Evolutionary conservation across 306 rosid genomes (phyloP).

Genomic region (Arachis hypogaea): DNA sequence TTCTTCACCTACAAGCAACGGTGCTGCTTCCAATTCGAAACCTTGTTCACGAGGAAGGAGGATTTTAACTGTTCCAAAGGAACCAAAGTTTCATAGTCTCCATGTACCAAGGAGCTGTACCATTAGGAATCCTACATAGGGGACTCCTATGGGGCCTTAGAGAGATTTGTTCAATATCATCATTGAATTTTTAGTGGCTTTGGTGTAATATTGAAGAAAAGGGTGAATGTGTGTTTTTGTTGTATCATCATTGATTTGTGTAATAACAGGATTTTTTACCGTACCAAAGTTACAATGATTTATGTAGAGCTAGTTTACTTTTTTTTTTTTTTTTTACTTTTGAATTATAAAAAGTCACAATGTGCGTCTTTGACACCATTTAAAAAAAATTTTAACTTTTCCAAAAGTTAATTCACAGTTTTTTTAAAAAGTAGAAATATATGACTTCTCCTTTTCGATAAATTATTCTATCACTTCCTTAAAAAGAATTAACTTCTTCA

Average conservation of each 20-base stretch:
- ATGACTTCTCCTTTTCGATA: no score
- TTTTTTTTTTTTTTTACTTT: no score
- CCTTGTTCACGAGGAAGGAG: slow-evolving; percentile 51
- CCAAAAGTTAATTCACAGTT: no score
- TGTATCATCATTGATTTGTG: slow-evolving; percentile 36
- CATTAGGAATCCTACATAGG: slow-evolving; percentile 35
- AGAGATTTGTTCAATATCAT: slow-evolving; percentile 44
- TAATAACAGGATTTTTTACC: slow-evolving; percentile 16
- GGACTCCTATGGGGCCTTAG: background rate
- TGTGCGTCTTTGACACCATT: no score
- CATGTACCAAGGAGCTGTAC: slow-evolving; percentile 54
- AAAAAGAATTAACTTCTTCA: no score
- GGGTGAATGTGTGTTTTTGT: slow-evolving; percentile 21
- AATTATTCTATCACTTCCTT: no score
- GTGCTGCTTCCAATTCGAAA: slow-evolving; percentile 25
- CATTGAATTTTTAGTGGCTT: slow-evolving; percentile 47
- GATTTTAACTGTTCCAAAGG: slow-evolving; percentile 64
- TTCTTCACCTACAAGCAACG: slow-evolving; percentile 26
- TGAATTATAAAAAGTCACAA: no score
- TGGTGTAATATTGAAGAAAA: background rate
- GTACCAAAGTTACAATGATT: background rate
- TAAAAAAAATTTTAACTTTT: no score
- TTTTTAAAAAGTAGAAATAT: no score
- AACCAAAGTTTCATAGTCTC: slow-evolving; percentile 67
- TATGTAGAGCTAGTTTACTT: no score